Base-by-base conservation (phyloP, 129 eudicot species). In the Solidago caesia region DNA sequence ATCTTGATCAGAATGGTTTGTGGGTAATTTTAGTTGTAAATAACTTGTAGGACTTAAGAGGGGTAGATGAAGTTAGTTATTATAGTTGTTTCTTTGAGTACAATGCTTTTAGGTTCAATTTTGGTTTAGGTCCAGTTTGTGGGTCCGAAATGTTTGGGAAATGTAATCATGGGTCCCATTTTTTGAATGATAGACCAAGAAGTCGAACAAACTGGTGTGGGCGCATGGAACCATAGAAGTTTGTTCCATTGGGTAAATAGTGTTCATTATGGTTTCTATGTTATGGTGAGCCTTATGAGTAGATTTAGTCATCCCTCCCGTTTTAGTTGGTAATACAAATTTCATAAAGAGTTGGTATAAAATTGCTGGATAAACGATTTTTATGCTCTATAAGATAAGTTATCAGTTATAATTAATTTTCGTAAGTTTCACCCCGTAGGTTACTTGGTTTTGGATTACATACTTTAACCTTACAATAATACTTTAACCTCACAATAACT, bases 1-100 rank as follows among this genome's bases (percentile, higher is more conserved):
- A 55, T 75, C 73, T 48, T 75, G 77, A 62, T 48, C 57, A 47
- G 70, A 80, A 39, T 42, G 25, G 27, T 3, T 60, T n/a, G 61
- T 15, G 61, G 15, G 27, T 56, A 15, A 14, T 16, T 64, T 74
- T 10, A 51, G 48, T 58, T 76, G 16, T 46, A 67, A 27, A 43
- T 3, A 4, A 66, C 21, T 33, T 57, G 68, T 59, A 59, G 41
- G 61, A 47, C 48, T 44, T 59, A 16, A 39, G 75, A 67, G 25
- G 70, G 33, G 14, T 7, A 8, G 5, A 59, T 43, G 12, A 52
- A 43, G 66, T 7, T 64, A 33, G 49, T 64, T 78, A 44, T 21
- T 71, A 77, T 51, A 66, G 39, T 21, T 21, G 3, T 33, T 33
- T 33, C 9, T 67, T 77, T 45, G 39, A 56, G 74, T 27, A 44